Evolutionary conservation across 345 rosid genomes (phyloP).

Genomic region (Eucalyptus lansdowneana): DNA sequence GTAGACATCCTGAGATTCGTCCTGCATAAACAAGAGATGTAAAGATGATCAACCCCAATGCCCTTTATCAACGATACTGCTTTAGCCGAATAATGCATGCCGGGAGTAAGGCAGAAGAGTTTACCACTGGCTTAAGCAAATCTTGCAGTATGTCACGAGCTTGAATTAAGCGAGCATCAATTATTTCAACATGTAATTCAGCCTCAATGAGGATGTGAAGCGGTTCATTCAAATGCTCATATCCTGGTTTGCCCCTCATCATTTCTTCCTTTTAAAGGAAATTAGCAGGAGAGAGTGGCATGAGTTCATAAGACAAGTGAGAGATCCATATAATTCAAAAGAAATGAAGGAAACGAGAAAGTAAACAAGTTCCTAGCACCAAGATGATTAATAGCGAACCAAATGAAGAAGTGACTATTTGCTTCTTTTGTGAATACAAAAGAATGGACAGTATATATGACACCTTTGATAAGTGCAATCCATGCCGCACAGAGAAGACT

Average conservation of each 20-base stretch:
- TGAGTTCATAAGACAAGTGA: background rate
- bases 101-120: background rate
- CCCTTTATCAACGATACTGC: background rate
- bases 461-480: background rate
- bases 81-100: background rate
- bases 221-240: conserved; percentile 91
- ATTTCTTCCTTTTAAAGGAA: conserved; percentile 58
- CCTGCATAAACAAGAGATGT: conserved; percentile 18
- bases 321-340: background rate
- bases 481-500: background rate
- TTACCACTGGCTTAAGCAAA: conserved; percentile 81
- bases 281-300: background rate
- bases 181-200: conserved; percentile 82
- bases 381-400: background rate
- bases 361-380: background rate
- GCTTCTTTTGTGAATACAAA: background rate
- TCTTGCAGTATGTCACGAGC: conserved; percentile 93
- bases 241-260: conserved; percentile 96
- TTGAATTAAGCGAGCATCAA: conserved; percentile 84
- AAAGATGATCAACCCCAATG: background rate
- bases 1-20: conserved; percentile 88
- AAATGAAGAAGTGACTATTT: background rate
- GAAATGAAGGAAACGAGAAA: background rate
- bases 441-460: background rate
- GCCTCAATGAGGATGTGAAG: conserved; percentile 94